Evolutionary conservation across 148 eudicot genomes (phyloP), one percentile per base, ranked within the genome.

Genomic region (Vaccinium macrocarpon): DNA sequence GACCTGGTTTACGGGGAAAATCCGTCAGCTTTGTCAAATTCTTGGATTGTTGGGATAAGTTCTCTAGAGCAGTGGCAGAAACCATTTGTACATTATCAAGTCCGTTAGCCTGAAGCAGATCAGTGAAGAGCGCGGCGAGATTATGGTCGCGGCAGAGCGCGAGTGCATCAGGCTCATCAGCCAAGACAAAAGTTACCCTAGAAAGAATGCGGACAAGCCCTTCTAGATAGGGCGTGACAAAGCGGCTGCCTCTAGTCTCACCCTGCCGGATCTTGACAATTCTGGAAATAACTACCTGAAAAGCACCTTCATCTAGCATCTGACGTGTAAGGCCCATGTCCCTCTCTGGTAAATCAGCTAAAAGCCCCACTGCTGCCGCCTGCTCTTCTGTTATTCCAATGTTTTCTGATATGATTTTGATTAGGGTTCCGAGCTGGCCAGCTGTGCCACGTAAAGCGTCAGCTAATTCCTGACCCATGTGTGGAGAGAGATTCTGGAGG

Each of bases 201-300:
- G 94, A 84, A 29, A 96, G 95, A 83, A 93, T 92, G 71, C 90
- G 88, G 53, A 96, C 99, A 25, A 96, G 91, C 56, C 99, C 99
- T 81, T 92, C 97, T 62, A 88, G 85, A 79, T 92, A 94, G 6
- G 97, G 95, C 10, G 93, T 95, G 87, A 92, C 87, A 51, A 91
- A 92, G 8, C 95, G 94, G 82, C 80, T 86, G 25, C 98, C 95
- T 87, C 90, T 91, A 29, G 89, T 90, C 81, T 90, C 97, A 25
- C 96, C 95, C 53, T 89, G 97, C 79, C 95, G 79, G 73, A 95
- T 95, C 74, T 89, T 86, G 48, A 78, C 48, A 50, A 96, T 90
- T 81, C 91, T 85, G 25, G 89, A 87, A 84, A 92, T 89, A 84
- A 93, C 89, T 6, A 85, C 82, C 76, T 82, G 81, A 64, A 96